A percentile compares a stretch with the other conserved stretches of the same genome.
These are phyloP conservation scores for Acanthamoeba healyi DNA, from an alignment of 208 protist species.

Conservation along the genomic window DNA sequence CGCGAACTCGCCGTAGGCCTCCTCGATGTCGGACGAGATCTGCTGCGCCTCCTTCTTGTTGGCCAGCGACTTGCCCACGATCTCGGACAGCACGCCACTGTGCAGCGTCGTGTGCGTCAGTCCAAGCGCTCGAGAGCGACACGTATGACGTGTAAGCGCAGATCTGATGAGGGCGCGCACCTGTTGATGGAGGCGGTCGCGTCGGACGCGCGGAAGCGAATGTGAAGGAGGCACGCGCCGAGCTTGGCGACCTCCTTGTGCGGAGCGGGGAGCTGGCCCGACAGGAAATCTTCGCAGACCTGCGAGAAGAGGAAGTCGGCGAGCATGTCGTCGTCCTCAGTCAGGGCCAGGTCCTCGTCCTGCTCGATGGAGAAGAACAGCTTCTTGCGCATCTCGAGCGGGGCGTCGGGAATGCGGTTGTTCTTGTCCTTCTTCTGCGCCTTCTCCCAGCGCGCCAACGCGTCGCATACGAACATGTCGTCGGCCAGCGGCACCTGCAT, in stretches of 20 bases:
- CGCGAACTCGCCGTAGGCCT: constrained; percentile 20
- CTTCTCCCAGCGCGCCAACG: constrained; percentile 50
- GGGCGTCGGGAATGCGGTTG: background rate
- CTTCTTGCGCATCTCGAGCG: constrained; percentile 60
- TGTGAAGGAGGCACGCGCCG: background rate
- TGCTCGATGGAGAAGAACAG: background rate
- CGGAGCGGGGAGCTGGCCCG: constrained; percentile 13
- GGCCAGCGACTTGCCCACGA: constrained; percentile 28
- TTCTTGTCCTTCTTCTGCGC: constrained; percentile 35
- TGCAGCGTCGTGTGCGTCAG: background rate
- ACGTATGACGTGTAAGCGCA: background rate
- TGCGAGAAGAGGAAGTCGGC: constrained; percentile 68
- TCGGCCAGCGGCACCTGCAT: constrained; percentile 5
- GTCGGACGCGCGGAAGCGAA: constrained; percentile 4
- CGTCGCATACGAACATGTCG: constrained; percentile 34
- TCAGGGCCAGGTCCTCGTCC: constrained; percentile 12
- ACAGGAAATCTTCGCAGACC: constrained; percentile 33
- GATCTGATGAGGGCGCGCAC: too few species aligned
- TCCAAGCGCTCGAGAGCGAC: background rate
- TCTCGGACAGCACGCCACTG: constrained; percentile 8
- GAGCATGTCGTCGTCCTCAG: constrained; percentile 34
- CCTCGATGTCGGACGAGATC: background rate
- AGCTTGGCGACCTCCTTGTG: background rate
- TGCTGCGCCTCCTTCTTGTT: constrained; percentile 47
- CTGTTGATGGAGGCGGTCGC: constrained; percentile 4